Evolutionary conservation across 768 basidiomycete species (phyloP).

Genomic region (Russula virescens): DNA sequence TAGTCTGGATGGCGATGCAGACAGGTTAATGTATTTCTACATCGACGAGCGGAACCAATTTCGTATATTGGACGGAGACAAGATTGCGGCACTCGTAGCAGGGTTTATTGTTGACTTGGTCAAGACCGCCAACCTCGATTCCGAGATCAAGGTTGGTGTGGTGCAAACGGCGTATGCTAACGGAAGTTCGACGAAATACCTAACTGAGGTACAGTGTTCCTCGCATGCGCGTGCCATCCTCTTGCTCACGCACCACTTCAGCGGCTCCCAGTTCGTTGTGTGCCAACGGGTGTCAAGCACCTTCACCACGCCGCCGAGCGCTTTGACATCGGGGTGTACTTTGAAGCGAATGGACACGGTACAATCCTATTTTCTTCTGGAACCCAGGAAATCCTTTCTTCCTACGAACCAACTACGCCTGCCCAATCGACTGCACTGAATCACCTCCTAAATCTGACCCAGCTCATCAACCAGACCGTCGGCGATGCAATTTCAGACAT

Average conservation of each 20-base stretch:
- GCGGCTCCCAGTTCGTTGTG: constrained; percentile 92
- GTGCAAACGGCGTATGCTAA: constrained; percentile 99
- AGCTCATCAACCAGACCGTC: constrained; percentile 95
- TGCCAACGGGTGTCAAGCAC: constrained; percentile 95
- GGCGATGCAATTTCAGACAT: constrained; percentile 96
- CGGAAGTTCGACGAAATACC: constrained; percentile 91
- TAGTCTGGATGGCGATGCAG: constrained; percentile 96
- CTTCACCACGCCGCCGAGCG: constrained; percentile 95
- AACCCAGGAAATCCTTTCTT: constrained; percentile 55
- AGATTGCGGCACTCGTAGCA: constrained; percentile 91
- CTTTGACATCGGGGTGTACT: constrained; percentile 96
- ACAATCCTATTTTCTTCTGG: constrained; percentile 88
- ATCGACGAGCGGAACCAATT: constrained; percentile 72
- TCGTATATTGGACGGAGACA: constrained; percentile 95
- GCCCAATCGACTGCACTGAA: constrained; percentile 76
- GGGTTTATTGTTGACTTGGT: constrained; percentile 90
- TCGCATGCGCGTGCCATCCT: not conserved
- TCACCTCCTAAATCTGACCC: constrained; percentile 69
- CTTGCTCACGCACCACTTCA: constrained; percentile 30
- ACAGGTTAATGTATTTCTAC: constrained; percentile 95
- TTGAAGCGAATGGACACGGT: constrained; percentile 98
- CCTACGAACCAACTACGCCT: constrained; percentile 69
- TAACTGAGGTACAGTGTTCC: constrained; percentile 55
- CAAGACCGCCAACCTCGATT: constrained; percentile 75
- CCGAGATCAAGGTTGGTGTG: constrained; percentile 78